phyloP scores from a whole-genome alignment of 2,329 filamentous ascomycete genomes.

The Apiospora aurea region DNA sequence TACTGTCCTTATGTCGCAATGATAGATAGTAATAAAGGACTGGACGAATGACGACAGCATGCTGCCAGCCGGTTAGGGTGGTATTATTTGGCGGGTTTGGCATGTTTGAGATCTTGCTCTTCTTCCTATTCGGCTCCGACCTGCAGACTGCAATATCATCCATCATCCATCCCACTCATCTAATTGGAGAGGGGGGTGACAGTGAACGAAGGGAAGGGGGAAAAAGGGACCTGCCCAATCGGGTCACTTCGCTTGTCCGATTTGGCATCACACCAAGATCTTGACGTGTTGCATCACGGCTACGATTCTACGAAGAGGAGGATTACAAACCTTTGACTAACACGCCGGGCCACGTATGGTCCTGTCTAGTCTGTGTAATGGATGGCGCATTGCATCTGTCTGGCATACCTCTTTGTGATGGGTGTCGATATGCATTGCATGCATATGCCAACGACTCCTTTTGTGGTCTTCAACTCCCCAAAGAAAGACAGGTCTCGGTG shows the following conservation, averaged over 20 bases:
- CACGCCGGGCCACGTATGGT: background rate
- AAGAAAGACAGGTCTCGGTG: conserved; percentile 2
- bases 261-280: conserved; percentile 15
- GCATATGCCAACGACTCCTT: background rate
- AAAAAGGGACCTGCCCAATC: conserved; percentile 15
- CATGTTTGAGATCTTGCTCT: background rate
- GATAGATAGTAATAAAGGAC: background rate
- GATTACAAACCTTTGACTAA: conserved; percentile 6
- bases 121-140: background rate
- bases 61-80: background rate
- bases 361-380: background rate
- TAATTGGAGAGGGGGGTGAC: background rate
- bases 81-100: background rate
- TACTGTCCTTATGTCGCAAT: background rate
- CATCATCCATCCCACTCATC: background rate
- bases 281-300: conserved; percentile 13
- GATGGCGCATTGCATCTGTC: background rate
- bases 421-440: background rate
- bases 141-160: background rate
- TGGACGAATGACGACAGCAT: background rate
- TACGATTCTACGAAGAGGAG: background rate
- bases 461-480: background rate
- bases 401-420: background rate
- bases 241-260: background rate
- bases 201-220: background rate